Base-by-base conservation (phyloP, 768 basidiomycete genomes). In the Imleria badia region DNA sequence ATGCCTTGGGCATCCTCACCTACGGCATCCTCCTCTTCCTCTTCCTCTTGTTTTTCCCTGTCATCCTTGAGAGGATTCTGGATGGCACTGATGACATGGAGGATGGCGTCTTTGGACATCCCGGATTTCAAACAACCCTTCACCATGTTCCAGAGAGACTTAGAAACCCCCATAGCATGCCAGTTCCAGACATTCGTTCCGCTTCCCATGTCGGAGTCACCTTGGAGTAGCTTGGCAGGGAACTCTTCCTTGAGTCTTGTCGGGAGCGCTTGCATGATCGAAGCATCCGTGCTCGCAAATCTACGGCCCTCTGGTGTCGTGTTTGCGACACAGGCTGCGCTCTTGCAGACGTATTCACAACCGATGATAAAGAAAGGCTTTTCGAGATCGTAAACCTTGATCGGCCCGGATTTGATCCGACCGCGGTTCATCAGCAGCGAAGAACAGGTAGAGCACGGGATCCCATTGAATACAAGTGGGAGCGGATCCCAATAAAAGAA, bases 401-500 rank as follows among this genome's bases (percentile, higher is more conserved):
- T 73, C 0, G 90, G 90, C 0, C 89, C 89, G 0, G 81, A 80
- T 56, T 77, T 81, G 69, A 91, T 91, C 39, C 86, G 81, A 3
- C 90, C 90, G 33, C 80, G 79, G 69, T 91, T 88, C 33, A 66
- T 59, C 36, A 92, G 78, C 1, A 84, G 78, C 6, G 77, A 64
- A 8, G 81, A 71, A 64, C 90, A 92, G 40, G 64, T 75, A 0
- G 89, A 87, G 60, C 90, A 92, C 2, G 82, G 76, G 41, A 92
- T 87, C 5, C 90, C 90, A 55, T 91, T 89, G 74, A 91, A 89
- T 10, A 90, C 83, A 44, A 92, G 81, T 1, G 89, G 87, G 45
- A 85, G 84, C 0, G 90, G 90, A 56, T 92, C 90, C 90, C 90
- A 92, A 61, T 89, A 92, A n/a, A 92, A 73, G 71, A 92, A 92